phyloP scores from a whole-genome alignment of 768 basidiomycete species.

The Lactarius quietus region DNA sequence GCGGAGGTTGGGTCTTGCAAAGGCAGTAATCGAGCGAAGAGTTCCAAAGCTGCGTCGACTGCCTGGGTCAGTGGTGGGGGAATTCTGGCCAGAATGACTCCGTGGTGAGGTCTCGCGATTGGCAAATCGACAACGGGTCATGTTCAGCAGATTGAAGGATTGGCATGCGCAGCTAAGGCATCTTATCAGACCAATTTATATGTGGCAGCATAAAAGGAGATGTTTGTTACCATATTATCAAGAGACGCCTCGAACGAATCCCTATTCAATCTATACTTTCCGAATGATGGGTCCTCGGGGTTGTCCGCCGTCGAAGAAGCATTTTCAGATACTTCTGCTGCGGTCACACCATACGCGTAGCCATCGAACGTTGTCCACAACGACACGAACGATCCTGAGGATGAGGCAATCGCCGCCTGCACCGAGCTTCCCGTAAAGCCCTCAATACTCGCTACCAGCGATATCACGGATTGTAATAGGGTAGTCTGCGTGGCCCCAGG shows the following conservation, averaged over 20 bases:
- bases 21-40: conserved; percentile 78
- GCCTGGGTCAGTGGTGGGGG: conserved; percentile 78
- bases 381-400: conserved; percentile 74
- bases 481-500: conserved; percentile 79
- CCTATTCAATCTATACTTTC: conserved; percentile 57
- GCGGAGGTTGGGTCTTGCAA: conserved; percentile 65
- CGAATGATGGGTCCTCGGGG: conserved; percentile 32
- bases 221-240: conserved; percentile 61
- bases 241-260: conserved; percentile 81
- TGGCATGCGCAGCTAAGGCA: conserved; percentile 63
- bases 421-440: conserved; percentile 77
- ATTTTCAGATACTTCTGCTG: conserved; percentile 52
- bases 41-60: conserved; percentile 83
- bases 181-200: conserved; percentile 1
- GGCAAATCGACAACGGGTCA: conserved; percentile 72
- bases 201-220: not conserved
- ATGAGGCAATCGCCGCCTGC: conserved; percentile 89
- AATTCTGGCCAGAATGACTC: conserved; percentile 55
- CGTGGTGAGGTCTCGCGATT: conserved; percentile 37
- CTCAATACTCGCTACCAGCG: conserved; percentile 84
- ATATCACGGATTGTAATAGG: conserved; percentile 75
- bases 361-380: conserved; percentile 88
- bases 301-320: conserved; percentile 32
- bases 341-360: conserved; percentile 89
- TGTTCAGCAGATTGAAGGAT: conserved; percentile 84